Evolutionary conservation across 2,329 filamentous ascomycete species (phyloP).

Genomic region (Paraconiothyrium sp.): DNA sequence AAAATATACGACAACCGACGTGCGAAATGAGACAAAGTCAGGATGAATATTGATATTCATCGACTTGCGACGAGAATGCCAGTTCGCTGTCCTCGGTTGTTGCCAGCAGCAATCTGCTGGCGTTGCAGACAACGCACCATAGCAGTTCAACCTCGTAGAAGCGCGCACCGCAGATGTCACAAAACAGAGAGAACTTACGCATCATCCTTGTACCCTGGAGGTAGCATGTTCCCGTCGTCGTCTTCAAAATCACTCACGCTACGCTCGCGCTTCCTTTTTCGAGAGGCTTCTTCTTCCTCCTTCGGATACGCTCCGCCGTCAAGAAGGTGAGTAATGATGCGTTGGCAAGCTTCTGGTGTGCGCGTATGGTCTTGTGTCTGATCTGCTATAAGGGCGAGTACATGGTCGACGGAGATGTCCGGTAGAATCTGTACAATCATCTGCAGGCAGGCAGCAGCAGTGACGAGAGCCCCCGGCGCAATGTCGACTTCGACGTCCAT

Average conservation of each 20-base stretch:
- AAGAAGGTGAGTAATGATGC: conserved; percentile 40
- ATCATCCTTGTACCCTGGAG: conserved; percentile 30
- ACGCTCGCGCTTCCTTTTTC: conserved; percentile 44
- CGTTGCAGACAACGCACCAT: neutral
- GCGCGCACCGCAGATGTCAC: neutral
- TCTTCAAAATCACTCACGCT: conserved; percentile 36
- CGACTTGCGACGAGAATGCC: neutral
- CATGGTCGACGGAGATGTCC: conserved; percentile 45
- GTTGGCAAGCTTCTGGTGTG: conserved; percentile 35
- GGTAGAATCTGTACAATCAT: conserved; percentile 47
- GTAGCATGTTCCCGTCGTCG: conserved; percentile 23
- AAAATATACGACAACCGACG: neutral
- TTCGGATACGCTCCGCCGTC: conserved; percentile 47
- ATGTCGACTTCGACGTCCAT: neutral
- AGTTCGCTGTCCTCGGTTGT: neutral
- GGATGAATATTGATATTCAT: conserved; percentile 3
- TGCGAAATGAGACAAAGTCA: neutral
- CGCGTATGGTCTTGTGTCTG: conserved; percentile 33
- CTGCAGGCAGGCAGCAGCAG: conserved; percentile 39
- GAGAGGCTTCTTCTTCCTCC: conserved; percentile 38
- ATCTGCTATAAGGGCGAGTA: conserved; percentile 36
- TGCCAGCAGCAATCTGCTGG: neutral
- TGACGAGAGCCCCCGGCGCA: conserved; percentile 20
- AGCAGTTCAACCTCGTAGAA: neutral
- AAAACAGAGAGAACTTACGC: conserved; percentile 37